Evolutionary conservation across 208 protist species (phyloP), one percentile per base, ranked within the genome.

Genomic region (Hexamita inflata): DNA sequence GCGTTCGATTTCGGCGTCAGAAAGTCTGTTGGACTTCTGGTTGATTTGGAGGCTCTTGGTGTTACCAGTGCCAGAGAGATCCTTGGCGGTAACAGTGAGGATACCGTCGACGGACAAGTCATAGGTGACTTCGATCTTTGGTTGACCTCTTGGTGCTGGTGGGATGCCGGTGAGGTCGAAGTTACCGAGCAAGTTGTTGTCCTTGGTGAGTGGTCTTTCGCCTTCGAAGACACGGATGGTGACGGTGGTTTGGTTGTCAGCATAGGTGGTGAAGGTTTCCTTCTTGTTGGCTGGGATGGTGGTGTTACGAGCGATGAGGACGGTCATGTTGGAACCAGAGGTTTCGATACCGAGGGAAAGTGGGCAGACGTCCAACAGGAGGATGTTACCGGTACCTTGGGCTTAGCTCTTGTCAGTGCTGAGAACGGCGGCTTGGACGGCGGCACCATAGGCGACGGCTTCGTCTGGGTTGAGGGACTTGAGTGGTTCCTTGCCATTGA

Each of bases 41-140:
- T 90, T 94, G 83, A 98, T 98, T 30, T 89, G 94, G 83, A 98
- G 96, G 77, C 89, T 83, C 80, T 96, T 86, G 32, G 75, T 78
- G 78, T 93, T 94, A 64, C 91, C 92, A 39, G 80, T 58, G 75
- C 77, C 61, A 28, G 73, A 53, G 1, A 90, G 93, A 0, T 85
- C 88, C 85, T 96, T 95, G 0, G 94, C 94, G 38, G 82, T 83
- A 0, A 98, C 94, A 70, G 92, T 90, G 13, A 98, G 83, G 80
- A 98, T 96, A 76, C 92, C 91, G 83, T 97, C 94, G 75, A 89
- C 92, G 82, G 97, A 92, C 29, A 97, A 90, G 80, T 96, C 92
- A 82, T 96, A 97, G 60, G 86, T 87, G 39, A 97, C 93, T 80
- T 96, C 91, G 74, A 97, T 96, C 85, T 95, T 89, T 59, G 91